These are phyloP conservation scores for Trichocomaceae sp. DNA, from an alignment of 2,329 filamentous ascomycete species.

Conservation along the genomic window DNA sequence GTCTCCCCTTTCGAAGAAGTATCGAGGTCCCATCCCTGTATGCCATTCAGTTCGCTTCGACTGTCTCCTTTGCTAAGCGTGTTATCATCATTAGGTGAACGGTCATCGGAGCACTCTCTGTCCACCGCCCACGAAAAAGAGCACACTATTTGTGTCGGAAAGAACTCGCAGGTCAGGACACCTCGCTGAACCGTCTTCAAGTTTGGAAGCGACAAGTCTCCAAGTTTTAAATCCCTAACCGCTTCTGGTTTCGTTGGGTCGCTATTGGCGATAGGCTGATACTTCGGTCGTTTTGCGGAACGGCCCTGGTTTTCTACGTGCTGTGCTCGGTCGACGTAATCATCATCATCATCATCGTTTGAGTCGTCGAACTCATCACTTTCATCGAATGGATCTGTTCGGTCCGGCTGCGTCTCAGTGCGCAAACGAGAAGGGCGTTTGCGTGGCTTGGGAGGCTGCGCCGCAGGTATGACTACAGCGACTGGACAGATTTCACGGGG, in stretches of 20 bases:
- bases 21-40: no score
- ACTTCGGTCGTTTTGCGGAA: background rate
- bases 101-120: background rate
- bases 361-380: background rate
- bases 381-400: background rate
- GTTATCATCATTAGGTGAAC: no score
- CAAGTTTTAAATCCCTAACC: background rate
- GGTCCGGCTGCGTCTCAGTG: background rate
- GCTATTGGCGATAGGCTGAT: background rate
- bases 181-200: background rate
- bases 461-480: background rate
- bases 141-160: background rate
- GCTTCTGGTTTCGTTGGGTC: no score
- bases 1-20: no score
- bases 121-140: background rate
- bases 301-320: background rate
- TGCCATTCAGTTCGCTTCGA: no score
- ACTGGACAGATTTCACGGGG: background rate
- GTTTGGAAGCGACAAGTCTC: background rate
- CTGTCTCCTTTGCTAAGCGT: no score
- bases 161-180: background rate
- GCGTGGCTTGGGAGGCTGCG: background rate
- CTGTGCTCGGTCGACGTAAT: background rate
- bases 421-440: background rate
- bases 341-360: background rate